Conservation (phyloP, 2,329 filamentous ascomycete genomes). For the Capronia epimyces region DNA sequence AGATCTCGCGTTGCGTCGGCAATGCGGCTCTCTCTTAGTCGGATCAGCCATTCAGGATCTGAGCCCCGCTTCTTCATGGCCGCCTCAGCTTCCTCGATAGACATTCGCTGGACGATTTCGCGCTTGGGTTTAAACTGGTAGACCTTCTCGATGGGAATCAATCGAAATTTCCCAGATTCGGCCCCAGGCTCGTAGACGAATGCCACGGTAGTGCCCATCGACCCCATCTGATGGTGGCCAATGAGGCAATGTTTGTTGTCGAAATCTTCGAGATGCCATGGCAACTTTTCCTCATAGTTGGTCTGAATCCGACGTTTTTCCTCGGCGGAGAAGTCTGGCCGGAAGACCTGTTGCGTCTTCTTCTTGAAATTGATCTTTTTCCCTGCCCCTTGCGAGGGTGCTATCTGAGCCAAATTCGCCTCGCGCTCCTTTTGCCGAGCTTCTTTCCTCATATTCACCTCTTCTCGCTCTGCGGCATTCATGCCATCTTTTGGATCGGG, state of each 20-base stretch:
- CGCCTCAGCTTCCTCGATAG: slow-evolving; percentile 78
- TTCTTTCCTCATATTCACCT: slow-evolving; percentile 42
- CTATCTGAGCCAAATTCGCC: slow-evolving; percentile 85
- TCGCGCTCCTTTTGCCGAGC: slow-evolving; percentile 82
- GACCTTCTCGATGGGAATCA: slow-evolving; percentile 93
- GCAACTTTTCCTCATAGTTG: slow-evolving; percentile 88
- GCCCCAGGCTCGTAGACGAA: slow-evolving; percentile 61
- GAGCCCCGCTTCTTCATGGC: slow-evolving; percentile 73
- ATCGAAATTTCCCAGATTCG: slow-evolving; percentile 53
- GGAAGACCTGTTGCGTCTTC: slow-evolving; percentile 79
- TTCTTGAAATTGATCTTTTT: slow-evolving; percentile 67
- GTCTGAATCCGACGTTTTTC: slow-evolving; percentile 60
- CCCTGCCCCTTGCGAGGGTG: slow-evolving; percentile 65
- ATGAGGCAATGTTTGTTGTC: slow-evolving; percentile 94
- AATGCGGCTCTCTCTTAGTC: slow-evolving; percentile 48
- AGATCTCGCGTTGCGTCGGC: slow-evolving; percentile 56
- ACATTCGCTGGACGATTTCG: slow-evolving; percentile 69
- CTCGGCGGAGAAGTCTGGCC: slow-evolving; percentile 64
- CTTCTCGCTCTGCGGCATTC: slow-evolving; percentile 42
- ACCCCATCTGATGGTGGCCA: slow-evolving; percentile 79
- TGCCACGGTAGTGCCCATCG: slow-evolving; percentile 75
- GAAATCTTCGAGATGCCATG: slow-evolving; percentile 95
- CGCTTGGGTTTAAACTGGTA: slow-evolving; percentile 81
- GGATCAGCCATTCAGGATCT: slow-evolving; percentile 74
- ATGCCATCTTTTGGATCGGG: slow-evolving; percentile 59